A percentile compares a stretch with the other conserved stretches of the same genome.
Evolutionary conservation across 108 stramenopile species (phyloP).

Genomic region (Skeletonema menzelii): DNA sequence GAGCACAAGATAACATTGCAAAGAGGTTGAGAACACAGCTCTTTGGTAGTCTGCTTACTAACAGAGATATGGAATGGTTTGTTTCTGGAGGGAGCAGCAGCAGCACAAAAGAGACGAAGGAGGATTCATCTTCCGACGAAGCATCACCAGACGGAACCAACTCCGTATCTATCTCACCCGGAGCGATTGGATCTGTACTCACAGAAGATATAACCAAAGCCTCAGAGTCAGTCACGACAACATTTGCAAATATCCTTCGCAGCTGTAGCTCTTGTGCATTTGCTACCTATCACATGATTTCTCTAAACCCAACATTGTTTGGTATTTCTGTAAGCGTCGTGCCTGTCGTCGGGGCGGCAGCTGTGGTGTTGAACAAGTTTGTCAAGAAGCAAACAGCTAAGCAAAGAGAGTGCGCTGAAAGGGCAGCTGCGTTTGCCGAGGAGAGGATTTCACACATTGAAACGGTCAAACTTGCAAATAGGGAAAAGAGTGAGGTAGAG

Average conservation of each 20-base stretch:
- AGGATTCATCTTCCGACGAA: conserved; percentile 3
- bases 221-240: conserved; percentile 64
- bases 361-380: conserved; percentile 69
- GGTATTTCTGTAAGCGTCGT: conserved; percentile 66
- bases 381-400: conserved; percentile 60
- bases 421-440: conserved; percentile 74
- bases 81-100: conserved; percentile 32
- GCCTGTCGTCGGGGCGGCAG: conserved; percentile 76
- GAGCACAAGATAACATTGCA: conserved; percentile 72
- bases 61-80: conserved; percentile 82
- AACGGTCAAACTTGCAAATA: conserved; percentile 74
- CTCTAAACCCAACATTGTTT: conserved; percentile 74
- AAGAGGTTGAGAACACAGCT: conserved; percentile 62
- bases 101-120: conserved; percentile 8
- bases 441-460: conserved; percentile 70
- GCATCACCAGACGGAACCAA: neutral
- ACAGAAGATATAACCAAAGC: conserved; percentile 69
- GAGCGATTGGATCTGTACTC: conserved; percentile 70
- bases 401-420: conserved; percentile 58
- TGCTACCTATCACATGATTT: conserved; percentile 80
- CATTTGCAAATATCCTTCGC: conserved; percentile 77
- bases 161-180: conserved; percentile 58
- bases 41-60: conserved; percentile 54
- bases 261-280: conserved; percentile 67
- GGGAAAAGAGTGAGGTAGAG: conserved; percentile 70